Evolutionary conservation across 1,284 basidiomycete genomes (phyloP), one percentile per base, ranked within the genome.

Genomic region (Puccinia coronata): DNA sequence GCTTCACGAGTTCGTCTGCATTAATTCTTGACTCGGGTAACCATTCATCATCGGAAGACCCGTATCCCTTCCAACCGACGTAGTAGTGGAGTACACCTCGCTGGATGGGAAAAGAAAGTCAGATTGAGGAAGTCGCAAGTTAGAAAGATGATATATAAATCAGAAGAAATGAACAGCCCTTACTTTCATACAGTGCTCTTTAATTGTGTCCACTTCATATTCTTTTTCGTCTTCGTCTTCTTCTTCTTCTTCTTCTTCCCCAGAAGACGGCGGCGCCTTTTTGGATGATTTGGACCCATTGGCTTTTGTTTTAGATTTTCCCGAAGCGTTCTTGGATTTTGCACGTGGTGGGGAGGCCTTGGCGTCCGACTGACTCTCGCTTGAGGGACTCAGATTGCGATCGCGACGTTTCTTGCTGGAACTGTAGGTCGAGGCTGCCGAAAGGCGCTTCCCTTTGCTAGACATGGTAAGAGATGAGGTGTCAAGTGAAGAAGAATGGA

Each of bases 21-120:
- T 67, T 67, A 57, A 41, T 80, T 41, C 14, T 70, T 36, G n/a
- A n/a, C 31, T 25, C 23, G 6, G 77, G 77, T 49, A 71, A 51
- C 53, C 77, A 80, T 12, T 28, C 43, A 61, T 80, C 55, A 20
- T 71, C 1, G 34, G n/a, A 39, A 18, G 57, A 41, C 25, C 12
- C 20, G 9, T 65, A 77, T 43, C 59, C 74, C 23, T 79, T 71
- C 77, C 77, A 79, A 16, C 67, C 55, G 39, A 79, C 65, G 8
- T n/a, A 20, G 34, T 70, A 79, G 36, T 69, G 12, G 41, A 28
- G 55, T 43, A 9, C 11, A 23, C 53, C 53, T 25, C 53, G 3
- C 65, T 79, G 25, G 20, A 53, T 25, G 25, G 31, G 28, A 43
- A 75, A 16, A 8, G 57, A 57, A n/a, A n/a, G n/a, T 49, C 31